Base-by-base conservation (phyloP, 2,329 filamentous ascomycete genomes). In the Trichoderma sp. region DNA sequence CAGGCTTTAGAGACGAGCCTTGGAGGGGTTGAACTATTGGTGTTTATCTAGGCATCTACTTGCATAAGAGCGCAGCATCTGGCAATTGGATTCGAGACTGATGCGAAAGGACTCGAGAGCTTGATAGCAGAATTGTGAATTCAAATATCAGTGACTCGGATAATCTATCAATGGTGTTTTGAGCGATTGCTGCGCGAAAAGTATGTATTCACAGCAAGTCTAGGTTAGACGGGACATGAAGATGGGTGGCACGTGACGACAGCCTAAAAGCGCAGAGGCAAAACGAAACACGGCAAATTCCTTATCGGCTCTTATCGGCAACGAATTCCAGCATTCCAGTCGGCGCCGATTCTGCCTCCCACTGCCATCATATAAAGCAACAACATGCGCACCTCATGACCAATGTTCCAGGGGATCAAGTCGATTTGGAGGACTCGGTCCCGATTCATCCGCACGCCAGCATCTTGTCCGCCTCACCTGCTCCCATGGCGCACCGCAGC, bases 341-440 rank as follows among this genome's bases (percentile, higher is more conserved):
- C 50, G 8, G 52, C 29, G 39, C 34, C 42, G 34, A 39, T 34
- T 48, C 60, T 64, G 39, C 48, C 42, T 56, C n/a, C 25, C 3
- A 6, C 42, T 59, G 53, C 57, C 53, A n/a, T 13, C 60, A 35
- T 52, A 34, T 59, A 42, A 65, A 39, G 50, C 54, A 64, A 68
- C 69, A 78, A 70, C 58, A 83, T 83, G 80, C 71, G 68, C 73
- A 72, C 67, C 67, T 76, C 72, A 81, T 82, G 78, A 79, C 75
- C 73, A 79, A 83, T 84, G 82, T 81, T 77, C 76, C 76, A 80
- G 76, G 80, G 80, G 78, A 78, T 81, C 79, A 78, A 77, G 71
- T 76, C 78, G 74, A 69, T 77, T 76, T 81, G 80, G 80, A 80
- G 80, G 77, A 77, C 76, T 74, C 76, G 77, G 75, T 74, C 75